These are phyloP conservation scores for Petrea volubilis DNA, from an alignment of 257 asterid genomes.

Conservation along the genomic window DNA sequence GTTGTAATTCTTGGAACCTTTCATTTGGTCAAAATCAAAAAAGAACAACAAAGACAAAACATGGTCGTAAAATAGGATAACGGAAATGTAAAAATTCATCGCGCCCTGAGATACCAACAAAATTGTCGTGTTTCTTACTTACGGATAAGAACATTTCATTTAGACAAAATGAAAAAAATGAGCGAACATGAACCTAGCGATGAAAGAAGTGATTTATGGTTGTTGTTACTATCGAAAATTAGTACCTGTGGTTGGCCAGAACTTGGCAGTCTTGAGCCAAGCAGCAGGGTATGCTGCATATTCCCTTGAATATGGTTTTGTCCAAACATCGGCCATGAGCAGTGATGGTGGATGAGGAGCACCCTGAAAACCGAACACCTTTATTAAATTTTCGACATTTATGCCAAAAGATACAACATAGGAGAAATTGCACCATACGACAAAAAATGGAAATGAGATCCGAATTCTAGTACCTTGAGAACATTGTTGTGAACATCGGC, in stretches of 20 bases:
- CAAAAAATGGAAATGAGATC: background rate
- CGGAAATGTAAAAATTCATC: too few relatives aligned
- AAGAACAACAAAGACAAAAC: too few relatives aligned
- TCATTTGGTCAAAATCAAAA: too few relatives aligned
- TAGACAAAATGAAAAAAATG: too few relatives aligned
- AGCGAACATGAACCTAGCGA: too few relatives aligned
- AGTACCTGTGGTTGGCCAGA: conserved; percentile 98
- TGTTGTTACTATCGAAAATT: too few relatives aligned
- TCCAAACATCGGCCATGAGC: conserved; percentile 94
- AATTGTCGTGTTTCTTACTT: too few relatives aligned
- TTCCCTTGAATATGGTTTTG: conserved; percentile 91
- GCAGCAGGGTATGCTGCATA: conserved; percentile 95
- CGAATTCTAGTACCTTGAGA: conserved; percentile 63
- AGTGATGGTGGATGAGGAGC: conserved; percentile 99
- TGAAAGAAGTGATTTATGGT: too few relatives aligned
- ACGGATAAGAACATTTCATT: too few relatives aligned
- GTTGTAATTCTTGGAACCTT: background rate
- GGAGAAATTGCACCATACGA: background rate
- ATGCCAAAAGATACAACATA: background rate
- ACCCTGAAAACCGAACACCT: conserved; percentile 47
- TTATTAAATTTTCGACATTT: conserved; percentile 13
- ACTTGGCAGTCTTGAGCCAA: conserved; percentile 89
- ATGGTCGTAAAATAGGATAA: too few relatives aligned
- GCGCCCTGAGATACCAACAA: too few relatives aligned
- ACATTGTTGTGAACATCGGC: conserved; percentile 81